Conservation (phyloP, 2,329 filamentous ascomycete species). For the Aspergillus sp. region DNA sequence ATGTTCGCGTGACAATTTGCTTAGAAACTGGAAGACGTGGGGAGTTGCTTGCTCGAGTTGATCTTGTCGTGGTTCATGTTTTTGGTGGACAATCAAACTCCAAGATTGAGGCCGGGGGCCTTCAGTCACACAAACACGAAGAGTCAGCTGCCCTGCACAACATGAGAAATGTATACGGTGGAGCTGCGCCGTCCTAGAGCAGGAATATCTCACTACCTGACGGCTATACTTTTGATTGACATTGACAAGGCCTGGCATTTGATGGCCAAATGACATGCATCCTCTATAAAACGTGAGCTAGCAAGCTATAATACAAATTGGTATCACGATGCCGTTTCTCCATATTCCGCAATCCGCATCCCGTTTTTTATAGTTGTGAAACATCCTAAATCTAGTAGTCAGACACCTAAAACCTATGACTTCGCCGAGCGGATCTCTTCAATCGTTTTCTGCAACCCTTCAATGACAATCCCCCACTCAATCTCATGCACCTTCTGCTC, state of each 20-base stretch:
- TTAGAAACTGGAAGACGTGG: not conserved
- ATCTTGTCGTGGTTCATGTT: not conserved
- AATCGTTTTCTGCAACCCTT: constrained; percentile 55
- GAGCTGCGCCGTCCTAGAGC: not conserved
- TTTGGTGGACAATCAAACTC: not conserved
- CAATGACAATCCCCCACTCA: constrained; percentile 78
- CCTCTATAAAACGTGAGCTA: constrained; percentile 1
- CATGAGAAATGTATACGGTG: not conserved
- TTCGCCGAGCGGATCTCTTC: constrained; percentile 29
- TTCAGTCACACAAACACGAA: not conserved
- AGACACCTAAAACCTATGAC: not conserved
- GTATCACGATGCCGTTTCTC: constrained; percentile 5
- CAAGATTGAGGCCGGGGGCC: not conserved
- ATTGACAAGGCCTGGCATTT: not conserved
- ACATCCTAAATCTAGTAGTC: not conserved
- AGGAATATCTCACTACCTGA: not conserved
- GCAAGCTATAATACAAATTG: constrained; percentile 9
- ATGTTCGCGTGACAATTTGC: not conserved
- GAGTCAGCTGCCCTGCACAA: not conserved
- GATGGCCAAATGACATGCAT: not conserved
- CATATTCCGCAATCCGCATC: not conserved
- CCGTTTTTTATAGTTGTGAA: not conserved
- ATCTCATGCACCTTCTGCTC: constrained; percentile 71
- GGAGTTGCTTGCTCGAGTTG: not conserved
- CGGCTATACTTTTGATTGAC: not conserved